A percentile compares a stretch with the other conserved stretches of the same genome.
These are phyloP conservation scores for Thalassiosira exigua DNA, from an alignment of 352 stramenopile species.

Conservation along the genomic window DNA sequence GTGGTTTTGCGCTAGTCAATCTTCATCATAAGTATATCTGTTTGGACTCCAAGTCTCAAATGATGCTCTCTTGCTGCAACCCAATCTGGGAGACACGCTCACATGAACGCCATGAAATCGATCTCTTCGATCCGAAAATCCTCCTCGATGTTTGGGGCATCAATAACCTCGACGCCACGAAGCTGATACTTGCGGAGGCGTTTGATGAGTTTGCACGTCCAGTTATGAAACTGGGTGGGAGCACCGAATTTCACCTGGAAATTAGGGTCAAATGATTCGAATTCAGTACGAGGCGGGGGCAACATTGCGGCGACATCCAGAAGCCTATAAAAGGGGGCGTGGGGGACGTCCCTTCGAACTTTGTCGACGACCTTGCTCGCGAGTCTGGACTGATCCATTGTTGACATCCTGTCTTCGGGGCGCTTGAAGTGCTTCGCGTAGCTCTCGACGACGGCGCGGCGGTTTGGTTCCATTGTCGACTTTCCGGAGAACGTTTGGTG, in stretches of 20 bases:
- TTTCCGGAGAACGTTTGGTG: conserved; percentile 34
- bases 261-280: background rate
- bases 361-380: conserved; percentile 2
- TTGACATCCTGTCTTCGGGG: background rate
- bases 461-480: conserved; percentile 41
- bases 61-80: too few relatives aligned
- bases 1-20: too few relatives aligned
- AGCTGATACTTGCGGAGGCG: conserved; percentile 37
- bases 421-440: conserved; percentile 24
- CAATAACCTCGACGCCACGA: conserved; percentile 34
- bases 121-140: conserved; percentile 25
- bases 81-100: too few relatives aligned
- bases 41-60: too few relatives aligned
- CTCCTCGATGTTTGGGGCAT: conserved; percentile 26
- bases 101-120: too few relatives aligned
- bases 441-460: conserved; percentile 26
- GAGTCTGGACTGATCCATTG: background rate
- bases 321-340: conserved; percentile 17
- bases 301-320: conserved; percentile 23
- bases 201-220: conserved; percentile 18
- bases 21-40: too few relatives aligned
- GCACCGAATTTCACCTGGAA: conserved; percentile 15
- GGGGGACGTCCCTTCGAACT: conserved; percentile 22
- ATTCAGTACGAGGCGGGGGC: background rate
- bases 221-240: conserved; percentile 32